Evolutionary conservation across 177 flowering plant species (phyloP).

Genomic region (Vitis hybrid): DNA sequence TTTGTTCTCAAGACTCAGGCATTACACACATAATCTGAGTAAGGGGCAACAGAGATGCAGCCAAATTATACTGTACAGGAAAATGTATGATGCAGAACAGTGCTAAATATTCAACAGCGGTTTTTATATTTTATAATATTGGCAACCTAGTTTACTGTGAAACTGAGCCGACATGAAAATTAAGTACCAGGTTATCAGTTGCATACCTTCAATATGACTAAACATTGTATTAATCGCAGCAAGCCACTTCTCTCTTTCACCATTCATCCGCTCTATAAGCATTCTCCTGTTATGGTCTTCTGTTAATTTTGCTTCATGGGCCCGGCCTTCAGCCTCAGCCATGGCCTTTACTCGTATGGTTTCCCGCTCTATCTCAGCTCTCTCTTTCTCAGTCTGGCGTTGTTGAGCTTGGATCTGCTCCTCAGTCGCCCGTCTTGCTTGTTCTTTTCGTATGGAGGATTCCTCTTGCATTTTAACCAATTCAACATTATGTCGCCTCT

Average conservation of each 20-base stretch:
- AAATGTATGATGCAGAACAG: too few species aligned
- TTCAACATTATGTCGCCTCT: conserved; percentile 75
- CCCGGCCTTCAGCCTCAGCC: conserved; percentile 58
- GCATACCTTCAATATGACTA: conserved; percentile 82
- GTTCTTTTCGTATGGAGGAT: conserved; percentile 68
- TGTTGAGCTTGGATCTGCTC: too few species aligned
- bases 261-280: conserved; percentile 69
- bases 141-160: too few species aligned
- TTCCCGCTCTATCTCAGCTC: conserved; percentile 48
- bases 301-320: conserved; percentile 79
- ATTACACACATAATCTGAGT: too few species aligned
- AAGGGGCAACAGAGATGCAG: too few species aligned
- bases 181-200: neutral
- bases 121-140: too few species aligned
- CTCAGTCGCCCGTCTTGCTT: conserved; percentile 54
- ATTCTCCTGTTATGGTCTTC: conserved; percentile 77
- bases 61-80: too few species aligned
- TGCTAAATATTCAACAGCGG: too few species aligned
- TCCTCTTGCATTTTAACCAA: conserved; percentile 85
- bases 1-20: too few species aligned
- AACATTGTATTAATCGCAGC: conserved; percentile 88
- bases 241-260: conserved; percentile 93
- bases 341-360: conserved; percentile 51
- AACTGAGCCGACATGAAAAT: too few species aligned
- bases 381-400: conserved; percentile 46